These are phyloP conservation scores for Durusdinium trenchii DNA, from an alignment of 73 alveolate genomes.

Conservation along the genomic window DNA sequence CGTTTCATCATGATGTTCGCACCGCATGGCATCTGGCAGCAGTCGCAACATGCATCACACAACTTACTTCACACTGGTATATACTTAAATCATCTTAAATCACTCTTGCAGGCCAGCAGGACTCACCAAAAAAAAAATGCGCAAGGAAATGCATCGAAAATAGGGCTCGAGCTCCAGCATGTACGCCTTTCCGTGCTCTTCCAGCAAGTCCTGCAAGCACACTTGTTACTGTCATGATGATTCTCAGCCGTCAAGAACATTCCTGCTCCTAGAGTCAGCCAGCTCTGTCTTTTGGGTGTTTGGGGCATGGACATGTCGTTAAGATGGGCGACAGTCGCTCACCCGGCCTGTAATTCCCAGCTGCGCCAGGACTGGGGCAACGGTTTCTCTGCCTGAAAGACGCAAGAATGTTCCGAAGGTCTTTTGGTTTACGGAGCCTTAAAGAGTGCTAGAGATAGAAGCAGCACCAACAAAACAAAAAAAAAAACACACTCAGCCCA, in stretches of 20 bases:
- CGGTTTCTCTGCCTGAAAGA: background rate
- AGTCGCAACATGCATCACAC: background rate
- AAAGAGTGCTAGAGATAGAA: no score
- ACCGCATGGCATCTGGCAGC: no score
- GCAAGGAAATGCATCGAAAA: background rate
- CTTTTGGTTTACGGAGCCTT: no score
- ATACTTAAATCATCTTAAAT: no score
- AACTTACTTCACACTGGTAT: background rate
- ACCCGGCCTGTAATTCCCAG: constrained; percentile 87
- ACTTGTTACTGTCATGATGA: background rate
- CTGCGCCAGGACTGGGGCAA: constrained; percentile 58
- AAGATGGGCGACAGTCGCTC: no score
- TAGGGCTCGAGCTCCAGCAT: constrained; percentile 11
- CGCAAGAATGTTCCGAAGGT: no score
- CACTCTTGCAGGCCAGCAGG: no score
- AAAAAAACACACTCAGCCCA: background rate
- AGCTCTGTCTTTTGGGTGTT: no score
- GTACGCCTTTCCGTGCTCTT: constrained; percentile 91
- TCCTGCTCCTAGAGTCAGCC: background rate
- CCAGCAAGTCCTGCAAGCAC: constrained; percentile 56
- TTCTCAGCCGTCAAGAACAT: no score
- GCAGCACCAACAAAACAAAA: no score
- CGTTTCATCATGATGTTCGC: no score
- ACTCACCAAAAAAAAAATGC: background rate
- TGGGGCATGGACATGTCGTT: no score